Evolutionary conservation across 352 stramenopile genomes (phyloP), one percentile per base, ranked within the genome.

Genomic region (Thraustotheca clavata): DNA sequence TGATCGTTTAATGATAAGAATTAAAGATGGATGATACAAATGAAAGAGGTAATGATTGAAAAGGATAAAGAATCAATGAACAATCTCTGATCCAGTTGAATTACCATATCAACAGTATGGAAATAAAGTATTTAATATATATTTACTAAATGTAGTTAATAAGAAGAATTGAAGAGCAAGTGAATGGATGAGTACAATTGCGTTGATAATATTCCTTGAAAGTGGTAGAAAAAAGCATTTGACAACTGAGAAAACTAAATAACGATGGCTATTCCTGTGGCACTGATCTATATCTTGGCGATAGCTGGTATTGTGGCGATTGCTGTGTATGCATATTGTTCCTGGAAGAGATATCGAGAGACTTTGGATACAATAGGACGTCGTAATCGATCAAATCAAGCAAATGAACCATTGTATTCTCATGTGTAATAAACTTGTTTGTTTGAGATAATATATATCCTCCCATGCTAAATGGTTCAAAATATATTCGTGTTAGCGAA

Each of bases 221-320:
- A 43, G 38, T 43, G 38, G 20, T 43, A 43, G 20, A 43, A 43
- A 43, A 18, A 43, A 16, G 38, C 38, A n/a, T n/a, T n/a, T n/a
- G n/a, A n/a, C n/a, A n/a, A n/a, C n/a, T n/a, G n/a, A n/a, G n/a
- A n/a, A n/a, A n/a, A n/a, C n/a, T n/a, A n/a, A n/a, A n/a, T n/a
- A n/a, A n/a, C n/a, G n/a, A n/a, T n/a, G n/a, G n/a, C 38, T 20
- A 20, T 43, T 20, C 16, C 38, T 20, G 38, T 43, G 38, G 38
- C 38, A 43, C 38, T 65, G 9, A 20, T 43, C 12, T 65, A 65
- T 32, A 34, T 55, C 38, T 36, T 54, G n/a, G n/a, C 26, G n/a
- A 6, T 65, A 8, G 20, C 11, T 34, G 38, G 52, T 7, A 29
- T 65, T 20, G 22, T 20, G 11, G 57, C 20, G 27, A 65, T 65